Percentiles rank a stretch among this genome's conserved stretches.
phyloP scores from a whole-genome alignment of 2,329 filamentous ascomycete genomes.

The Lecanicillium sp. region DNA sequence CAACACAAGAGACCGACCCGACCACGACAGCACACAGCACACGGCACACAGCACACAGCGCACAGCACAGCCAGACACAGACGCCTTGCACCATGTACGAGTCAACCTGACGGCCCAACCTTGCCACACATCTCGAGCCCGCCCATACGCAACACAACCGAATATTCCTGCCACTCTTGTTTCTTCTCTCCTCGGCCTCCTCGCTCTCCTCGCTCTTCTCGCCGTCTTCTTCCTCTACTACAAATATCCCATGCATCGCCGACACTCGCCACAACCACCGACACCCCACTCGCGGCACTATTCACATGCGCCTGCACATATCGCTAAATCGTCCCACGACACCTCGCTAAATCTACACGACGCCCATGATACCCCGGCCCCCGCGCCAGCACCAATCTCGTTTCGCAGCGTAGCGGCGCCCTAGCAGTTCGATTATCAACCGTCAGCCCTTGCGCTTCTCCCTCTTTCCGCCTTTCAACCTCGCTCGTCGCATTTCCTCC shows the following conservation, averaged over 20 bases:
- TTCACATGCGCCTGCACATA: not conserved
- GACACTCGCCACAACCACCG: not conserved
- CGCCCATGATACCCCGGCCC: conserved; percentile 8
- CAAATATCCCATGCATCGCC: not conserved
- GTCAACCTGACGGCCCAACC: conserved; percentile 1
- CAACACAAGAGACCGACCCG: too few species aligned
- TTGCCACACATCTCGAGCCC: too few species aligned
- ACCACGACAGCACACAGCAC: too few species aligned
- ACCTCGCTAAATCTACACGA: not conserved
- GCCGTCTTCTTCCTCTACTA: not conserved
- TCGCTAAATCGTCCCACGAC: not conserved
- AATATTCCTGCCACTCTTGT: not conserved
- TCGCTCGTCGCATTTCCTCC: conserved; percentile 55
- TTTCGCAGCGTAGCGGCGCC: not conserved
- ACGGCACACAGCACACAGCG: too few species aligned
- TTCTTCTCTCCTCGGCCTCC: not conserved
- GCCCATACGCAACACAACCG: not conserved
- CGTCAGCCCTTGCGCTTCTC: conserved; percentile 9
- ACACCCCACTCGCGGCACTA: not conserved
- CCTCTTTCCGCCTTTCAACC: conserved; percentile 17
- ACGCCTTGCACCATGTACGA: conserved; percentile 1
- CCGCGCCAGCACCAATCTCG: conserved; percentile 7
- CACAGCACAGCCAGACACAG: too few species aligned
- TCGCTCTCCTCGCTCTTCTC: not conserved
- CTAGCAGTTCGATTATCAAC: not conserved